phyloP scores from a whole-genome alignment of 2,329 filamentous ascomycete species.

The Trichothecium roseum region DNA sequence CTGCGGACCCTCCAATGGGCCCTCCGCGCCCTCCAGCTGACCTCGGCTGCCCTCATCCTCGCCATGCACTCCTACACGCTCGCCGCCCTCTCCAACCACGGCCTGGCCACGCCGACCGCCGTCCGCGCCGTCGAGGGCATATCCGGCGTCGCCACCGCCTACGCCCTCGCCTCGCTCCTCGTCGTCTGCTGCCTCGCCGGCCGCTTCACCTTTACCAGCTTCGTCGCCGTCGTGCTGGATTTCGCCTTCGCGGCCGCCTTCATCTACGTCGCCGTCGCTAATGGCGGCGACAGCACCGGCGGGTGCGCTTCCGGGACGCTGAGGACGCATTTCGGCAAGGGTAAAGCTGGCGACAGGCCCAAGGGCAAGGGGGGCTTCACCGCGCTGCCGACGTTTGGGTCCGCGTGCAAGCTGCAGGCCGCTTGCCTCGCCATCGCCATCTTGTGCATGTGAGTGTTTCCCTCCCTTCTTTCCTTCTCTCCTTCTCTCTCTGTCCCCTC shows the following conservation, averaged over 20 bases:
- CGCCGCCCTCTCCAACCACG: conserved; percentile 55
- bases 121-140: conserved; percentile 70
- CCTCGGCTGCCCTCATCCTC: conserved; percentile 62
- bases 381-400: conserved; percentile 32
- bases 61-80: conserved; percentile 81
- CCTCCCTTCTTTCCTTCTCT: neutral
- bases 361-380: conserved; percentile 37
- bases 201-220: conserved; percentile 57
- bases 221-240: conserved; percentile 66
- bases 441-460: conserved; percentile 57
- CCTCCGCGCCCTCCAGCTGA: conserved; percentile 64
- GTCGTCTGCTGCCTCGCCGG: conserved; percentile 75
- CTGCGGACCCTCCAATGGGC: conserved; percentile 62
- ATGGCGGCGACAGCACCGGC: conserved; percentile 57
- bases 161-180: conserved; percentile 61
- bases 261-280: conserved; percentile 71
- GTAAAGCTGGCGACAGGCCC: conserved; percentile 39
- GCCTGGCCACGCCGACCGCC: conserved; percentile 51
- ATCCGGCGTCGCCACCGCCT: conserved; percentile 62
- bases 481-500: no score
- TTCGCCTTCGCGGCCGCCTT: conserved; percentile 66
- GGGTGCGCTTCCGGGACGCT: conserved; percentile 29
- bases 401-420: conserved; percentile 65
- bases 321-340: conserved; percentile 59
- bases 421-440: conserved; percentile 71